phyloP scores from a whole-genome alignment of 2,329 filamentous ascomycete genomes.

The Cordyceps tenuipes region DNA sequence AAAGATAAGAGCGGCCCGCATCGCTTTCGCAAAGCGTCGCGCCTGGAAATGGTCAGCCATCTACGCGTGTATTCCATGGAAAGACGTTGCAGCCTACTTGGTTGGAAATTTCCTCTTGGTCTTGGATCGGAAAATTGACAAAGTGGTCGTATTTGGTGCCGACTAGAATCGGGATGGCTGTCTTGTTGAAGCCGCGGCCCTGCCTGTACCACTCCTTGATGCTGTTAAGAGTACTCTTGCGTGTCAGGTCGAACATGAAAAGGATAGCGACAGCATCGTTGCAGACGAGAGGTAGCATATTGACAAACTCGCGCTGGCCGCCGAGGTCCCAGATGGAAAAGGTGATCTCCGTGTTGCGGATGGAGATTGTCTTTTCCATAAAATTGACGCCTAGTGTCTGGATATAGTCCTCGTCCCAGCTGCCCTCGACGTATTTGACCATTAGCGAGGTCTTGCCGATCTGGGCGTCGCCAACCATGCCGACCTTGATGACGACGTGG shows the following conservation, averaged over 20 bases:
- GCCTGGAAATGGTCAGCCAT: slow-evolving; percentile 47
- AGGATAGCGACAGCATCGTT: slow-evolving; percentile 97
- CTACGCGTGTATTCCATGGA: background rate
- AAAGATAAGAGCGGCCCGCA: slow-evolving; percentile 96
- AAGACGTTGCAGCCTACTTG: slow-evolving; percentile 52
- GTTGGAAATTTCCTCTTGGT: slow-evolving; percentile 97
- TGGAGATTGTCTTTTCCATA: slow-evolving; percentile 99
- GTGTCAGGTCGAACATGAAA: slow-evolving; percentile 98
- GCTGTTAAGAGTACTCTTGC: slow-evolving; percentile 96
- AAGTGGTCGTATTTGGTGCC: slow-evolving; percentile 99
- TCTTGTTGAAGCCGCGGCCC: slow-evolving; percentile 98
- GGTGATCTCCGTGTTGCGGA: slow-evolving; percentile 98
- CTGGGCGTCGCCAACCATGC: slow-evolving; percentile 98
- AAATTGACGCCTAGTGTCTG: slow-evolving; percentile 98
- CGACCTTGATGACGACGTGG: slow-evolving; percentile 95
- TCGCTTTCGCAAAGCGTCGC: slow-evolving; percentile 91
- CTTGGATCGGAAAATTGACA: slow-evolving; percentile 94
- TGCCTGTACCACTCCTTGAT: slow-evolving; percentile 99
- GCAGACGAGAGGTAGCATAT: slow-evolving; percentile 98
- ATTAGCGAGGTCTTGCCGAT: slow-evolving; percentile 98
- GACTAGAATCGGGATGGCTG: slow-evolving; percentile 94
- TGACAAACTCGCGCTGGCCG: slow-evolving; percentile 97
- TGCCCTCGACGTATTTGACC: slow-evolving; percentile 99
- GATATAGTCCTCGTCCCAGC: slow-evolving; percentile 99
- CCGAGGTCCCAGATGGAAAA: slow-evolving; percentile 99